Base-by-base conservation (phyloP, 1,284 basidiomycete species). In the Mycena sp. region DNA sequence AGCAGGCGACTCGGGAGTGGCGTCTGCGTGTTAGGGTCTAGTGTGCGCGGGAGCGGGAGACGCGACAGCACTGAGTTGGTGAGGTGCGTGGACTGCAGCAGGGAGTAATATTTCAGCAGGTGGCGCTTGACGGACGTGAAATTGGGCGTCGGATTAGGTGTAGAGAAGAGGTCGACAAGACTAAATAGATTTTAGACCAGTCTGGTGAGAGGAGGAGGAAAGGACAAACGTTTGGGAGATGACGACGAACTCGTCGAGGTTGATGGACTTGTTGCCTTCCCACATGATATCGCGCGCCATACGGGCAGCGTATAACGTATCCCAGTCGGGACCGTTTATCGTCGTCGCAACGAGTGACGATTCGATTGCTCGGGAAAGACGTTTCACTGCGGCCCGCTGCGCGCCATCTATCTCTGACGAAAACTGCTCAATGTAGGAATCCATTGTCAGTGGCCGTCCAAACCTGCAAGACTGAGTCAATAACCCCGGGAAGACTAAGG, bases 261-360 rank as follows among this genome's bases (percentile, higher is more conserved):
- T 83, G 58, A 98, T 87, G 41, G 86, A 84, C 61, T 85, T 84
- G 63, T 93, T 89, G 59, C 87, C 83, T 69, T 90, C 88, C 93
- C 94, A 99, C 25, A 98, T 81, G 45, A 99, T 80, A 74, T 98
- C 93, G 56, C 93, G 83, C 6, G 96, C 94, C 89, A 96, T 61
- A 41, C 61, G 41, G 49, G 59, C 61, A 37, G 66, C 63, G 44
- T 68, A 58, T 37, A 52, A 21, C 12, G 67, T 68, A 28, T 68
- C 63, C 96, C 96, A 99, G 75, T 98, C 93, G 28, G 93, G 91
- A 10, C 94, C 93, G 74, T 99, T 98, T 68, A 99, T 87, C 2
- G 93, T 98, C 49, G 90, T 80, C 72, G 89, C 87, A 37, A 89
- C 76, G 67, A 99, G 80, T 70, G 89, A 88, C 11, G 76, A 75